Evolutionary conservation across 306 rosid genomes (phyloP).

Genomic region (Pyrus communis): DNA sequence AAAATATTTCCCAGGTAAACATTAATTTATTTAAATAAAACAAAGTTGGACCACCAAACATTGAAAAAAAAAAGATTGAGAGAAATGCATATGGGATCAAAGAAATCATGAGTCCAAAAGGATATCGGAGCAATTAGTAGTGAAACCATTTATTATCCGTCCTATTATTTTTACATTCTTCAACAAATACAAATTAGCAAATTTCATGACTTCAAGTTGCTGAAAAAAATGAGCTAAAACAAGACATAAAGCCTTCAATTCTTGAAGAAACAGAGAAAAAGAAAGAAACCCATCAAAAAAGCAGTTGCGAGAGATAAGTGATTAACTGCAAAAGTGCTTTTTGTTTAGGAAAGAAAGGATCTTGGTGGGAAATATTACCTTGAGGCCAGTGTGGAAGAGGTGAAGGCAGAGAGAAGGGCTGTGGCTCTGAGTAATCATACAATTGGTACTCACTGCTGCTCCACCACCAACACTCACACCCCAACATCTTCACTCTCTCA

Average conservation of each 20-base stretch:
- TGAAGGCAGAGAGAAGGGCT: conserved; percentile 62
- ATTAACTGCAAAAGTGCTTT: not conserved
- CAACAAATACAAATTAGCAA: not conserved
- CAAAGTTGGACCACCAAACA: not conserved
- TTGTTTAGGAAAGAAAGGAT: not conserved
- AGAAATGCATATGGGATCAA: not conserved
- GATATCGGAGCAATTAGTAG: no score
- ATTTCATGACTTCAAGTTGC: not conserved
- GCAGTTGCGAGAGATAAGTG: not conserved
- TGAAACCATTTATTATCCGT: no score
- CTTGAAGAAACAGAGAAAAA: not conserved
- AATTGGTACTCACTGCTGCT: conserved; percentile 23
- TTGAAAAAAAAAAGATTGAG: not conserved
- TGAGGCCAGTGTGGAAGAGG: conserved; percentile 82
- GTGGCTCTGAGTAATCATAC: conserved; percentile 7
- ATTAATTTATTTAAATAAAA: not conserved
- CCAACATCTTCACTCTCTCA: conserved; percentile 40
- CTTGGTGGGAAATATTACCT: conserved; percentile 33
- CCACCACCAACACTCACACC: conserved; percentile 59
- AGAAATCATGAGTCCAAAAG: not conserved
- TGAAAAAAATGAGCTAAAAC: not conserved
- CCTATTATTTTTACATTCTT: no score
- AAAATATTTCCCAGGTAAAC: no score
- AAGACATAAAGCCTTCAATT: not conserved
- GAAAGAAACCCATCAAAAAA: not conserved